phyloP scores from a whole-genome alignment of 805 yeast species.

The Peterozyma xylosa region DNA sequence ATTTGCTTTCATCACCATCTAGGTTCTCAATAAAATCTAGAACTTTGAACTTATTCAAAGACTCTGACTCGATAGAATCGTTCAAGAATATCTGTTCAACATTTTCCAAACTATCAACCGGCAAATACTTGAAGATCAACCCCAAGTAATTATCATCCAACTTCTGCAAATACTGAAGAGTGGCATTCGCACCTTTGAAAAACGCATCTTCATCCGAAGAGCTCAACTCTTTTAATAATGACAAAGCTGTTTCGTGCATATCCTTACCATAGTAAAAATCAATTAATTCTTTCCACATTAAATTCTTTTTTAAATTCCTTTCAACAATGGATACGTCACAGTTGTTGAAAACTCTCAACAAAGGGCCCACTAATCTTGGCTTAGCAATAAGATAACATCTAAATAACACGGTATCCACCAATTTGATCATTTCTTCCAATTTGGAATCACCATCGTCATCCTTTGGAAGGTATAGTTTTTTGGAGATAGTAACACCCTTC shows the following conservation, averaged over 20 bases:
- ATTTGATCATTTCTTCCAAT: conserved; percentile 29
- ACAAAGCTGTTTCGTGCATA: conserved; percentile 60
- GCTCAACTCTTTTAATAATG: conserved; percentile 38
- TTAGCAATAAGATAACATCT: conserved; percentile 62
- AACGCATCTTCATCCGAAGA: conserved; percentile 12
- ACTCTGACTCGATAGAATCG: conserved; percentile 52
- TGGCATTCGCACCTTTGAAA: conserved; percentile 32
- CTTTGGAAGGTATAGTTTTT: conserved; percentile 26
- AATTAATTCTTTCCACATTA: conserved; percentile 58
- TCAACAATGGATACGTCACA: conserved; percentile 65
- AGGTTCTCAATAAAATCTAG: conserved; percentile 38
- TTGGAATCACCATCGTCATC: conserved; percentile 15
- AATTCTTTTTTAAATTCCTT: conserved; percentile 35
- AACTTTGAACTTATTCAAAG: conserved; percentile 46
- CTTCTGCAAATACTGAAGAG: conserved; percentile 51
- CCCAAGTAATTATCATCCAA: conserved; percentile 40
- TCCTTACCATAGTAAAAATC: conserved; percentile 67
- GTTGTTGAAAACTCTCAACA: conserved; percentile 65
- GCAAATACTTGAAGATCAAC: conserved; percentile 48
- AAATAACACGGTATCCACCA: conserved; percentile 75
- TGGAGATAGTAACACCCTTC: conserved; percentile 37
- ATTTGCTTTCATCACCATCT: conserved; percentile 20
- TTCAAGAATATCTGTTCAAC: conserved; percentile 49
- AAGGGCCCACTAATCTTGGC: conserved; percentile 74
- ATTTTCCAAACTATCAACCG: conserved; percentile 27